Evolutionary conservation across 176 grass and related monocot genomes (phyloP).

Genomic region (Puccinellia tenuiflora): DNA sequence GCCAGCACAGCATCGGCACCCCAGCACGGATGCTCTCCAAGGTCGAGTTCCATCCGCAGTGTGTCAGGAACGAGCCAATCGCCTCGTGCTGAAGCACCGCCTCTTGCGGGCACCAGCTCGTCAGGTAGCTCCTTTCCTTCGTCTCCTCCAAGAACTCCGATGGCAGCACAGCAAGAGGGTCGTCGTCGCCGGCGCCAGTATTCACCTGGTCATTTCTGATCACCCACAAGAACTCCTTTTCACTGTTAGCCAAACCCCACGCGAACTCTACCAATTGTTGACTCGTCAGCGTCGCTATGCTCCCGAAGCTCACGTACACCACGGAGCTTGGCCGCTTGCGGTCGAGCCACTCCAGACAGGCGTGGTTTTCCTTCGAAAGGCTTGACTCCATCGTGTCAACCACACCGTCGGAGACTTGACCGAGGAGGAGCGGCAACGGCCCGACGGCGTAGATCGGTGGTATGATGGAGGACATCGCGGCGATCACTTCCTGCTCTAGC

Average conservation of each 20-base stretch:
- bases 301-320: conserved; percentile 21
- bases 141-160: conserved; percentile 5
- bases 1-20: neutral
- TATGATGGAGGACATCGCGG: neutral
- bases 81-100: conserved; percentile 30
- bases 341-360: neutral
- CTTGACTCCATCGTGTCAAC: neutral
- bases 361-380: conserved; percentile 8
- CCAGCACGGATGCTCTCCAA: conserved; percentile 16
- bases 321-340: neutral
- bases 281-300: neutral
- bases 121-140: neutral
- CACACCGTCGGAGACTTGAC: neutral
- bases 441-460: conserved; percentile 21
- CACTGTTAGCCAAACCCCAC: conserved; percentile 23
- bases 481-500: neutral
- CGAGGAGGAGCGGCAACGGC: neutral
- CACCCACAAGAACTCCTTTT: conserved; percentile 18
- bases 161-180: neutral
- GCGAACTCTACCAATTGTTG: conserved; percentile 18
- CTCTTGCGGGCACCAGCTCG: conserved; percentile 38
- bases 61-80: conserved; percentile 23
- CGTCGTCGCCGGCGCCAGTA: neutral
- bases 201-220: neutral
- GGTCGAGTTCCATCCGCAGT: conserved; percentile 54